Base-by-base conservation (phyloP, 2,329 filamentous ascomycete species). In the Cordyceps cateniannulata region DNA sequence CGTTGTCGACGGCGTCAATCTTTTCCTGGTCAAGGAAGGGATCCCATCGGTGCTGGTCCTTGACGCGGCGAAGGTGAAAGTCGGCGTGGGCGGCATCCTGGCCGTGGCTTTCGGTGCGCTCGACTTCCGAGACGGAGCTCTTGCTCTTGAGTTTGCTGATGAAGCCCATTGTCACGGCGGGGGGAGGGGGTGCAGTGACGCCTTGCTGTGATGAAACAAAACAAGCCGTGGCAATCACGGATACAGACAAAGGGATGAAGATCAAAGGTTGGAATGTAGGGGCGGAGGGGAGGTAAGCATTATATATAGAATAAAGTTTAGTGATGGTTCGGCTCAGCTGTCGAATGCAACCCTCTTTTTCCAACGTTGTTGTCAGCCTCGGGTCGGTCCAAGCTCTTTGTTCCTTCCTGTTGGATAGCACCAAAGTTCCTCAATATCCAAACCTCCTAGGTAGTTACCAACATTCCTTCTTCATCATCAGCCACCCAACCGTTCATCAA, bases 11-110 rank as follows among this genome's bases (percentile, higher is more conserved):
- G 54, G 75, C 75, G n/a, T 81, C 76, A 47, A 78, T 72, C n/a
- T 80, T 73, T 42, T 81, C 77, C 49, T 78, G 69, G 0, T 79
- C 77, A 60, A 85, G 65, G 64, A 83, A 83, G 40, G 80, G 80
- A 65, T 84, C 82, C 74, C 79, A 81, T 53, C 76, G 73, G 65
- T 83, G 81, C 59, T 63, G 62, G 18, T 29, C 25, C 29, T 29
- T 49, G 44, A 58, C 6, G 55, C 55, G 55, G 16, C 55, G 55
- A 32, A 58, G 55, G 42, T 58, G 55, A 3, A 58, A 38, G 27
- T 58, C 55, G 9, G 55, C 55, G 32, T 50, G 32, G 32, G 48
- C 48, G 35, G 9, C 24, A 32, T 35, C 48, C 12, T 27, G 9
- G 40, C 25, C 49, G 14, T 25, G 12, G 49, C 38, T 52, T 27